phyloP scores from a whole-genome alignment of 139 green algal genomes.

The Chlamydomonas sphaeroides region DNA sequence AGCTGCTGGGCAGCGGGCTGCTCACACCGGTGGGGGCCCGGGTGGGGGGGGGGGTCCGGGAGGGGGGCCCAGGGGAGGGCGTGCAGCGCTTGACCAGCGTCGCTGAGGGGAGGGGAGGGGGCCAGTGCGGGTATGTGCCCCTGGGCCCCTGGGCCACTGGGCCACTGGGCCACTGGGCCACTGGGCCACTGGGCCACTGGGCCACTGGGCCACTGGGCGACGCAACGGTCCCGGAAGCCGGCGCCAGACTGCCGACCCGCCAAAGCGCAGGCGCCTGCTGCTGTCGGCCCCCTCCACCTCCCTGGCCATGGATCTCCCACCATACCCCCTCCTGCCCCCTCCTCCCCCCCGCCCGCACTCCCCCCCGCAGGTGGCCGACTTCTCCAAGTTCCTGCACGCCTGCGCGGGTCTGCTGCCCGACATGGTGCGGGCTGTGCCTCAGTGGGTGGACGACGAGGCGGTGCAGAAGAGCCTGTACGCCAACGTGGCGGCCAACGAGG shows the following conservation, averaged over 20 bases:
- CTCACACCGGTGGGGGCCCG: slow-evolving; percentile 33
- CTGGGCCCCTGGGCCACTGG: too few relatives aligned
- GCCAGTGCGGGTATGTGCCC: too few relatives aligned
- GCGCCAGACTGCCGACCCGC: too few relatives aligned
- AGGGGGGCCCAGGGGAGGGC: too few relatives aligned
- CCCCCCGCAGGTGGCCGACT: slow-evolving; percentile 44
- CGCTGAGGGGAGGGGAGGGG: too few relatives aligned
- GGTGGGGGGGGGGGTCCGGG: too few relatives aligned
- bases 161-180: too few relatives aligned
- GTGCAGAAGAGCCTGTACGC: slow-evolving; percentile 47
- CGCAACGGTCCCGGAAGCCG: too few relatives aligned
- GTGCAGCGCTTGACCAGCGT: too few relatives aligned
- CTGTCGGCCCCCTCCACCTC: not conserved
- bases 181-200: too few relatives aligned
- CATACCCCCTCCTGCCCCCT: not conserved
- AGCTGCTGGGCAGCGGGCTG: slow-evolving; percentile 18
- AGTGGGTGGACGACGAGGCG: slow-evolving; percentile 61
- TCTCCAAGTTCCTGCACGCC: slow-evolving; percentile 57
- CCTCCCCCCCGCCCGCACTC: not conserved
- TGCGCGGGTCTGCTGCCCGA: slow-evolving; percentile 63
- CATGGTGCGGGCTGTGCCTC: slow-evolving; percentile 61
- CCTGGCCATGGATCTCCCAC: not conserved
- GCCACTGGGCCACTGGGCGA: too few relatives aligned
- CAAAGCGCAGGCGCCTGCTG: too few relatives aligned
- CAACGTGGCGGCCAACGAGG: slow-evolving; percentile 34